Base-by-base conservation (phyloP, 805 yeast genomes). In the Vanderwaltozyma tropicalis region DNA sequence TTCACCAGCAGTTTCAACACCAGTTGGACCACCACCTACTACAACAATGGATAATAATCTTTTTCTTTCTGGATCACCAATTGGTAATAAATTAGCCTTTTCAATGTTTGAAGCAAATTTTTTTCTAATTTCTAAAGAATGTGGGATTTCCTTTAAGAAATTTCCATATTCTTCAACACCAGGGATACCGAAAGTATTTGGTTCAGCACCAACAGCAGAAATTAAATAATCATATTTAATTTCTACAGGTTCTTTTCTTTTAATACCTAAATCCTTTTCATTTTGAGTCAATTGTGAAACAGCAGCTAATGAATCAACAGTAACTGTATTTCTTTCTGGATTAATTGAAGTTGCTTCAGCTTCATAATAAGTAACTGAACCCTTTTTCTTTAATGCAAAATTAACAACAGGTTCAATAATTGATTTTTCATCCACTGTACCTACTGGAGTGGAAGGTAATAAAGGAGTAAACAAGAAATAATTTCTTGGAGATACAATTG, bases 1-100 rank as follows among this genome's bases (percentile, higher is more conserved):
- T 64, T 88, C 96, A 61, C 95, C 96, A 43, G 96, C 95, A 48
- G 87, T 81, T 67, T 87, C 96, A 41, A 87, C 96, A 69, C 96
- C 96, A 31, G 96, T 87, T 57, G 96, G 96, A 48, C 96, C 96
- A 65, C 96, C 96, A 53, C 96, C 96, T 51, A 89, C 92, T 42
- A 88, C 95, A 38, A 88, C 89, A 44, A 85, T 72, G 41, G 83
- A 81, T 62, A 88, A 70, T 49, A 88, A 71, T 62, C 95, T 78
- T 66, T 79, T 79, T 63, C 96, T 76, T 62, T 83, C 94, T 33
- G 78, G 79, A 49, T 76, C 84, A 43, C 71, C 74, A 60, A 78
- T 76, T 47, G 89, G 89, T 53, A 87, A 74, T 48, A 82, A 67
- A 60, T 81, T 79, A 32, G 96, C 95, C 50, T 83, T 86, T 68